Evolutionary conservation across 2,329 filamentous ascomycete species (phyloP).

Genomic region (Alternaria solani): DNA sequence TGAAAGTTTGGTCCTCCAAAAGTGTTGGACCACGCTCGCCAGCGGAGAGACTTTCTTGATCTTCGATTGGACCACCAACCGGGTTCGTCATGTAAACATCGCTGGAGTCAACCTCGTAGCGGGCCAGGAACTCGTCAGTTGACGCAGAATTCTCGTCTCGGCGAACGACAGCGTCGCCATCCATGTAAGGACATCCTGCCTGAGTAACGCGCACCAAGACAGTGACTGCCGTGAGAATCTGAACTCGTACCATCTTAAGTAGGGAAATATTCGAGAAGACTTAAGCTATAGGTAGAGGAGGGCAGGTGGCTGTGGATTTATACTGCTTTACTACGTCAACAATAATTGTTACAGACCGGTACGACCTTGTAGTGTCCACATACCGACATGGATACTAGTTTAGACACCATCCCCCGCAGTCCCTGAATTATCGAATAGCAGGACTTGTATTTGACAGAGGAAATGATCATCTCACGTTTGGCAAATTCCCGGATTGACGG

Average conservation of each 20-base stretch:
- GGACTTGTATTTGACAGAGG: slow-evolving; percentile 6
- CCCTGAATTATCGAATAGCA: slow-evolving; percentile 6
- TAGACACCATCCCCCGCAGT: neutral
- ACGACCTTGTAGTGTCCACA: neutral
- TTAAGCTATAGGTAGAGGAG: neutral
- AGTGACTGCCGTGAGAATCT: slow-evolving; percentile 36
- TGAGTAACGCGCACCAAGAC: slow-evolving; percentile 31
- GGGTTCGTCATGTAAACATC: slow-evolving; percentile 64
- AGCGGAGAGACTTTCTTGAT: slow-evolving; percentile 72
- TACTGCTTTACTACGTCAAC: neutral
- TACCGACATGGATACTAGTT: slow-evolving; percentile 1
- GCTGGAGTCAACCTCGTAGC: slow-evolving; percentile 49
- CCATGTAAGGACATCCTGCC: slow-evolving; percentile 50
- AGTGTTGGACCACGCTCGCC: slow-evolving; percentile 72
- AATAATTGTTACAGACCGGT: neutral
- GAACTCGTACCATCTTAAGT: slow-evolving; percentile 35
- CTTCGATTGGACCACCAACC: slow-evolving; percentile 71
- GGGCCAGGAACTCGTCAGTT: slow-evolving; percentile 47
- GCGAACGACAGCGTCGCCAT: slow-evolving; percentile 38
- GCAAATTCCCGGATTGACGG: neutral
- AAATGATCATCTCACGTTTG: neutral
- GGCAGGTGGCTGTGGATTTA: slow-evolving; percentile 6
- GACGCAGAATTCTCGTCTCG: slow-evolving; percentile 25
- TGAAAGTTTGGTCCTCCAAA: slow-evolving; percentile 75
- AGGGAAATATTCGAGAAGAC: neutral